phyloP scores from a whole-genome alignment of 768 basidiomycete species.

The Lenzites betulinus region DNA sequence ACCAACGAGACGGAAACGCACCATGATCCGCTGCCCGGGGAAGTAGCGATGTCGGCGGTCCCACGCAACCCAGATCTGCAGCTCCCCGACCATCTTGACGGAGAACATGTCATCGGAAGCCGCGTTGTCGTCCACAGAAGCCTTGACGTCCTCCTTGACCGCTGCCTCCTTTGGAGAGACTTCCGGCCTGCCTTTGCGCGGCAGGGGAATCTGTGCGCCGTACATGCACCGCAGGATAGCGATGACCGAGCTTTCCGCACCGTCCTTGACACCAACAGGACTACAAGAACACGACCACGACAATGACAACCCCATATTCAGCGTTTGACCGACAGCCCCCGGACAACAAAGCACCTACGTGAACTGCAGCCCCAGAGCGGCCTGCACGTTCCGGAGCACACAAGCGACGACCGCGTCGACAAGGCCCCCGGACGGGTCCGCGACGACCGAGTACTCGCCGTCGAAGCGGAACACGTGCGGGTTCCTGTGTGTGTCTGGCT shows the following conservation, averaged over 20 bases:
- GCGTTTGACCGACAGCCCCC: not conserved
- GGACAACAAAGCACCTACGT: conserved; percentile 12
- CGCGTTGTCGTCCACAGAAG: too few species aligned
- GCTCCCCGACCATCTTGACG: conserved; percentile 53
- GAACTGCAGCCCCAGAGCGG: conserved; percentile 40
- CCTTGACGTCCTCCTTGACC: too few species aligned
- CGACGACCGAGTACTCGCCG: conserved; percentile 52
- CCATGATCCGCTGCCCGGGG: conserved; percentile 54
- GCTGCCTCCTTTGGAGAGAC: not conserved
- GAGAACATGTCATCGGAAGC: not conserved
- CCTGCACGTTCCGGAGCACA: conserved; percentile 25
- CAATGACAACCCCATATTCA: not conserved
- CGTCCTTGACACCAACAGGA: conserved; percentile 6
- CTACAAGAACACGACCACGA: conserved; percentile 1
- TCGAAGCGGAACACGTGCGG: conserved; percentile 45
- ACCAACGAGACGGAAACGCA: conserved; percentile 55
- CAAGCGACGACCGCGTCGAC: conserved; percentile 28
- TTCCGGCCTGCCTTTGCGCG: not conserved
- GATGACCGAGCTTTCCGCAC: conserved; percentile 19
- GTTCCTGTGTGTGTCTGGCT: not conserved
- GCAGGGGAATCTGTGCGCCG: conserved; percentile 8
- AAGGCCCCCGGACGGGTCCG: conserved; percentile 38
- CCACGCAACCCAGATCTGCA: conserved; percentile 53
- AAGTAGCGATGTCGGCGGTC: conserved; percentile 56
- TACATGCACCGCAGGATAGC: conserved; percentile 13